Conservation (phyloP, 2,329 filamentous ascomycete species). For the Falciphora oryzae region DNA sequence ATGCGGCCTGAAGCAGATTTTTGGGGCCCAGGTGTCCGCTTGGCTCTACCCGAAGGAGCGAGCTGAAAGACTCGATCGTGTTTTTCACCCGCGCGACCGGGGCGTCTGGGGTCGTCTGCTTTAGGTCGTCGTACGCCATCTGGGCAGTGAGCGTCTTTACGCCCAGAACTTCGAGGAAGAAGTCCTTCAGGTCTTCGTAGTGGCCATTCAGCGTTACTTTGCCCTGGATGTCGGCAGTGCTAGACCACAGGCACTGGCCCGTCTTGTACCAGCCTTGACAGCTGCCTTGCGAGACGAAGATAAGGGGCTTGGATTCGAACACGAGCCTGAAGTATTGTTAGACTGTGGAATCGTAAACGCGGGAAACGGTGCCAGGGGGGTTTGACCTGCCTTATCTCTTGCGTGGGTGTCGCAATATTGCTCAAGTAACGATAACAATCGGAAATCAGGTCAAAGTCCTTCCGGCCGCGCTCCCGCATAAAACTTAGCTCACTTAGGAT, state of each 20-base stretch:
- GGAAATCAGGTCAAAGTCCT: background rate
- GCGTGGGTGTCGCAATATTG: background rate
- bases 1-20: slow-evolving; percentile 8
- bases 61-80: slow-evolving; percentile 27
- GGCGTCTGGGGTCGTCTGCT: slow-evolving; percentile 12
- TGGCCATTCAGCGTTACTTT: slow-evolving; percentile 14
- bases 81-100: slow-evolving; percentile 23
- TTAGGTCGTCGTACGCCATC: slow-evolving; percentile 28
- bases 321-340: background rate
- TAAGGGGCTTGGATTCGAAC: background rate
- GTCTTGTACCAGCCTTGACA: background rate
- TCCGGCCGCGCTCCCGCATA: background rate
- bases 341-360: background rate
- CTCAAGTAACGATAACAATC: background rate
- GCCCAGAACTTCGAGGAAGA: slow-evolving; percentile 20
- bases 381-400: slow-evolving; percentile 7
- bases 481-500: slow-evolving; percentile 4
- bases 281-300: background rate
- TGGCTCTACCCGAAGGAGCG: slow-evolving; percentile 19
- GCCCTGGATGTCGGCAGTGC: slow-evolving; percentile 10
- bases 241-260: slow-evolving; percentile 12
- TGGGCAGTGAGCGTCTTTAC: slow-evolving; percentile 23
- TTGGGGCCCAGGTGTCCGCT: background rate
- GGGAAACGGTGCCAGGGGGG: no score
- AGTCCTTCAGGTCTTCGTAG: slow-evolving; percentile 4